Evolutionary conservation across 148 eudicot species (phyloP).

Genomic region (Rhododendron mucronatum): DNA sequence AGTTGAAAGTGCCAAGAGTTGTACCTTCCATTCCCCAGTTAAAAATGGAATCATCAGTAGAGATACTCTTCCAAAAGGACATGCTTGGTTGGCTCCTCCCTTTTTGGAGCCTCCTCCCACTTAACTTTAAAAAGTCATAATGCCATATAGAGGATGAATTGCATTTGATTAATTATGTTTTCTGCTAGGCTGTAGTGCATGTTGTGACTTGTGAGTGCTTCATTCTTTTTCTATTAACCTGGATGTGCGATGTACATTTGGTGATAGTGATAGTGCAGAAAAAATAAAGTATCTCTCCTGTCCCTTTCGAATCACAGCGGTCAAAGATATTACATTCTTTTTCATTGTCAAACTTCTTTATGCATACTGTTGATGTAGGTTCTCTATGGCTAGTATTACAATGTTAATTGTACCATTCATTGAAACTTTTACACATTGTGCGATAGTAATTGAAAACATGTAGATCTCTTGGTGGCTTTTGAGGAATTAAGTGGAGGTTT

Average conservation of each 20-base stretch:
- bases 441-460: neutral
- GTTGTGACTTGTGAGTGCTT: neutral
- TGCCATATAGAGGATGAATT: conserved; percentile 13
- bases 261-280: conserved; percentile 13
- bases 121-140: conserved; percentile 2
- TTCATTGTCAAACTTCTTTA: neutral
- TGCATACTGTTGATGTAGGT: neutral
- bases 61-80: conserved; percentile 21
- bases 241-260: conserved; percentile 13
- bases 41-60: neutral
- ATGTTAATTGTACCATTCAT: neutral
- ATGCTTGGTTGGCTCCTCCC: conserved; percentile 30
- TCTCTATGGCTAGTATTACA: neutral
- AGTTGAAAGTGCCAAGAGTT: neutral
- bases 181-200: conserved; percentile 30
- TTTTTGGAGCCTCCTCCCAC: conserved; percentile 18
- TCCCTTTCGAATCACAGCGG: conserved; percentile 28
- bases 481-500: neutral
- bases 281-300: conserved; percentile 1
- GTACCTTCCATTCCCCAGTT: neutral
- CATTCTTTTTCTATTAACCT: conserved; percentile 11
- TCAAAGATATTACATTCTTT: neutral
- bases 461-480: neutral
- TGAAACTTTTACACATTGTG: neutral
- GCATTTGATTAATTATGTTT: conserved; percentile 22